phyloP scores from a whole-genome alignment of 1,139 yeast genomes.

The Suhomyces bribrorum region DNA sequence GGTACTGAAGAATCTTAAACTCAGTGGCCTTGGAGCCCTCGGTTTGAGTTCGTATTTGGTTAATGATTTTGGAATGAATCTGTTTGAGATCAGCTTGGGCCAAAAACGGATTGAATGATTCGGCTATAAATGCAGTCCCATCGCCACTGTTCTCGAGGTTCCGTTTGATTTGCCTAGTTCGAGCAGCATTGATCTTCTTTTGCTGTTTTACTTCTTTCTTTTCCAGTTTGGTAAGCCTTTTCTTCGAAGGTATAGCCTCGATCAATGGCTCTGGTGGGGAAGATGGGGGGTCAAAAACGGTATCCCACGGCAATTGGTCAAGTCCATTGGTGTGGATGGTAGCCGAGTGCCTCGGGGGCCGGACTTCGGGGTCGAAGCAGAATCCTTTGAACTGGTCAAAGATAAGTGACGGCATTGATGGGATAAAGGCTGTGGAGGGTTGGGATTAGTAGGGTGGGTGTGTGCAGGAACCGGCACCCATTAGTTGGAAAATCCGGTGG shows the following conservation, averaged over 20 bases:
- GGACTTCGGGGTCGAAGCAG: slow-evolving; percentile 13
- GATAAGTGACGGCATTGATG: slow-evolving; percentile 9
- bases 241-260: slow-evolving; percentile 11
- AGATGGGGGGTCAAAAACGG: slow-evolving; percentile 8
- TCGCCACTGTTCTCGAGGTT: slow-evolving; percentile 16
- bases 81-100: slow-evolving; percentile 26
- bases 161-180: slow-evolving; percentile 22
- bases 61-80: slow-evolving; percentile 8
- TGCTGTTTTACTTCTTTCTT: slow-evolving; percentile 32
- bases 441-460: not conserved
- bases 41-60: slow-evolving; percentile 5
- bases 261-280: slow-evolving; percentile 10
- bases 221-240: slow-evolving; percentile 29
- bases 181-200: slow-evolving; percentile 31
- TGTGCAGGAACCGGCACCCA: not conserved
- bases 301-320: slow-evolving; percentile 33
- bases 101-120: slow-evolving; percentile 22
- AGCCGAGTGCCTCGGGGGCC: not conserved
- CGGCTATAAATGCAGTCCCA: not conserved
- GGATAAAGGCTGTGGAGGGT: not conserved
- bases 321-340: slow-evolving; percentile 29
- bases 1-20: slow-evolving; percentile 38
- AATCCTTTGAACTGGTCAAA: slow-evolving; percentile 18
- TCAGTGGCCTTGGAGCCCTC: slow-evolving; percentile 16
- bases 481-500: no score